phyloP scores from a whole-genome alignment of 371 early-diverging fungal species.

The Mortierella sp. region DNA sequence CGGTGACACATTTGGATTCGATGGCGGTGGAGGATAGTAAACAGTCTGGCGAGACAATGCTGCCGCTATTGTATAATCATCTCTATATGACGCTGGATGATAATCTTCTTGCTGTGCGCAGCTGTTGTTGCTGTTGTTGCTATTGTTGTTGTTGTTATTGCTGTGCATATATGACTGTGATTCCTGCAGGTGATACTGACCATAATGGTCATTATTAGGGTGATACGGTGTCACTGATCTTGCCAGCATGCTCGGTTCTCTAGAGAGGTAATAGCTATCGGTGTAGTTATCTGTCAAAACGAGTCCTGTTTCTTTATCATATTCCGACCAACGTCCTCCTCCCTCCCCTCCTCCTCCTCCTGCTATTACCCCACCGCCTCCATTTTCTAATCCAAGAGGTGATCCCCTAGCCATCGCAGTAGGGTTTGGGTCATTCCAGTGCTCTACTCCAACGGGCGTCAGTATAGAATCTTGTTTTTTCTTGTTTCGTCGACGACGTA shows the following conservation, averaged over 20 bases:
- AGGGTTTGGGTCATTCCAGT: conserved; percentile 16
- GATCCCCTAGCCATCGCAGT: conserved; percentile 10
- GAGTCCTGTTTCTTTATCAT: conserved; percentile 11
- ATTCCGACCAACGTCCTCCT: conserved; percentile 14
- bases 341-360: background rate
- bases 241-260: background rate
- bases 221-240: background rate
- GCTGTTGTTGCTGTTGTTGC: background rate
- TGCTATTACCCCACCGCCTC: background rate
- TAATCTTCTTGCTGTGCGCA: background rate
- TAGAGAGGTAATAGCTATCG: background rate
- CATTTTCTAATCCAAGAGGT: background rate
- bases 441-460: conserved; percentile 10
- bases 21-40: background rate
- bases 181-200: background rate
- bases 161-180: background rate
- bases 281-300: background rate
- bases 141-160: background rate
- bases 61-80: background rate
- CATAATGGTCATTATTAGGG: background rate
- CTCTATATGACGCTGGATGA: background rate
- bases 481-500: conserved; percentile 7
- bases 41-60: background rate
- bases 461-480: background rate
- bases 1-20: background rate